Conservation (phyloP, 768 basidiomycete genomes). For the Lactarius hatsudake region DNA sequence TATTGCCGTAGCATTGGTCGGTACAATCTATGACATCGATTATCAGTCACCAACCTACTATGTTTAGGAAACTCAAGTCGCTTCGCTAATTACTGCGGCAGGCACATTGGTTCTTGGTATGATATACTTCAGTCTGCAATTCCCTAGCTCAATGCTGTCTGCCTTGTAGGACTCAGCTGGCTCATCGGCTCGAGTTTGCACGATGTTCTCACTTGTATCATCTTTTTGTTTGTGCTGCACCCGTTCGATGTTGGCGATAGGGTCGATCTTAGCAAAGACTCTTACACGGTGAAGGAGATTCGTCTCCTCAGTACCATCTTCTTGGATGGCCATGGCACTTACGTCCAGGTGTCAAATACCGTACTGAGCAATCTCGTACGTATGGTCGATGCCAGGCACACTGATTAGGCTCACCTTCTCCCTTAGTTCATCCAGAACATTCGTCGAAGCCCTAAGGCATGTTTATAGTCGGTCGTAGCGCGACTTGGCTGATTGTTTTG, state of each 20-base stretch:
- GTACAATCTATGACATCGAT: slow-evolving; percentile 31
- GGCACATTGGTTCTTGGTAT: slow-evolving; percentile 56
- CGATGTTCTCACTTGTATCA: slow-evolving; percentile 80
- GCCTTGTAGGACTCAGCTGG: slow-evolving; percentile 66
- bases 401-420: slow-evolving; percentile 4
- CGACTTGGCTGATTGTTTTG: slow-evolving; percentile 11
- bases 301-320: slow-evolving; percentile 76
- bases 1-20: slow-evolving; percentile 74
- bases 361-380: slow-evolving; percentile 54
- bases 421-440: slow-evolving; percentile 66
- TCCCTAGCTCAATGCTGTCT: slow-evolving; percentile 1
- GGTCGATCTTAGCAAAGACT: slow-evolving; percentile 47
- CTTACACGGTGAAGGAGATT: slow-evolving; percentile 86
- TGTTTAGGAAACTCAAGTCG: slow-evolving; percentile 64
- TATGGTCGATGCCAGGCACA: background rate
- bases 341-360: slow-evolving; percentile 72
- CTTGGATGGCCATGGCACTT: slow-evolving; percentile 53
- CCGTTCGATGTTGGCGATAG: slow-evolving; percentile 82
- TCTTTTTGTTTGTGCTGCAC: slow-evolving; percentile 89
- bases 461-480: slow-evolving; percentile 23
- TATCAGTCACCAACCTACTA: slow-evolving; percentile 7
- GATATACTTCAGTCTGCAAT: slow-evolving; percentile 11
- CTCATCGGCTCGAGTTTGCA: slow-evolving; percentile 78
- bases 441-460: slow-evolving; percentile 65
- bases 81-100: slow-evolving; percentile 72